Conservation (phyloP, 192 early-diverging fungal genomes). For the Coemansia sp. region DNA sequence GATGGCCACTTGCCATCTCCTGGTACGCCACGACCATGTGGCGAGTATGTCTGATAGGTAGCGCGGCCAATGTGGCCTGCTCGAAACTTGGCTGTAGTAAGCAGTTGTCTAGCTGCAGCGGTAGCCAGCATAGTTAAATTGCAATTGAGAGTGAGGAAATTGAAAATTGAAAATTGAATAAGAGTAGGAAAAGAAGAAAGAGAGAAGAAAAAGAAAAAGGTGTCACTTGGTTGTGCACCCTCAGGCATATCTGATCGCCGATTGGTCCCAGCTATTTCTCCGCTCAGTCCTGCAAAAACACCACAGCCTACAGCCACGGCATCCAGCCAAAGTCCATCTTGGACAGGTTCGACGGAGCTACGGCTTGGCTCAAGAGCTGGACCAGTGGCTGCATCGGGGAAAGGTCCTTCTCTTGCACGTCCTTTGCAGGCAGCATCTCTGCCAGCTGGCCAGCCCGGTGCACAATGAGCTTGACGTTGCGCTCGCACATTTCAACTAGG, state of each 20-base stretch:
- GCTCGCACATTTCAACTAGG: constrained; percentile 54
- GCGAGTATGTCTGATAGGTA: constrained; percentile 31
- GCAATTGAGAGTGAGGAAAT: neutral
- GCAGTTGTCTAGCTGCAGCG: constrained; percentile 23
- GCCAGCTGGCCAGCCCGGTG: constrained; percentile 41
- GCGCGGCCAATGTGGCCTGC: constrained; percentile 20
- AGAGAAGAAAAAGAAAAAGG: constrained; percentile 5
- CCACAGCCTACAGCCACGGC: constrained; percentile 83
- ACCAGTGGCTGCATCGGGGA: constrained; percentile 78
- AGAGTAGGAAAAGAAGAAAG: neutral
- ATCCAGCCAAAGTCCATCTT: constrained; percentile 96
- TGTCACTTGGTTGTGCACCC: neutral
- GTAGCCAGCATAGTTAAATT: constrained; percentile 28
- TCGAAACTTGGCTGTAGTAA: constrained; percentile 4
- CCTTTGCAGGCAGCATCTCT: constrained; percentile 41
- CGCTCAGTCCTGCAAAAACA: neutral
- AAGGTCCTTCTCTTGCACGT: constrained; percentile 44
- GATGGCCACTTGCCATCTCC: constrained; percentile 29
- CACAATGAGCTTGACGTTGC: constrained; percentile 50
- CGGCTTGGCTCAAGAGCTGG: constrained; percentile 88
- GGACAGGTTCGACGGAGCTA: constrained; percentile 89
- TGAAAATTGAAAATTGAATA: neutral
- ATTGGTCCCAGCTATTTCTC: neutral
- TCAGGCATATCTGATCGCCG: neutral
- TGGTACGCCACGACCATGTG: constrained; percentile 16